These are phyloP conservation scores for Globisporangium canariense DNA, from an alignment of 352 stramenopile genomes.

Conservation along the genomic window DNA sequence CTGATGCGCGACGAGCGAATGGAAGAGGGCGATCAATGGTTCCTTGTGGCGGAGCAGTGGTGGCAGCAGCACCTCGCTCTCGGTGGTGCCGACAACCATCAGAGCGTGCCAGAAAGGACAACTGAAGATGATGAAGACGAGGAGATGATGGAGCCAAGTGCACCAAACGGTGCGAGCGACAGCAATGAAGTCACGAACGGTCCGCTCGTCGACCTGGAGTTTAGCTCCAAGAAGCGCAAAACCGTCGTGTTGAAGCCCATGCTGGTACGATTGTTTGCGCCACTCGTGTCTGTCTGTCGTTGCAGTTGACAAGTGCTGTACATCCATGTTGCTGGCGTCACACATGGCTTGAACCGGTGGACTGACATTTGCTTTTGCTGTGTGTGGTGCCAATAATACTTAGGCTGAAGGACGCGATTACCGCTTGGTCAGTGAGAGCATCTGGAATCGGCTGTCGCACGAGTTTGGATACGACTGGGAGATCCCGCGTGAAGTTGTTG, in stretches of 20 bases:
- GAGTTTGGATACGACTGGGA: slow-evolving; percentile 69
- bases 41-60: slow-evolving; percentile 48
- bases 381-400: not conserved
- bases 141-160: slow-evolving; percentile 17
- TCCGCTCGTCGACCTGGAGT: slow-evolving; percentile 40
- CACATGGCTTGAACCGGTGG: slow-evolving; percentile 1
- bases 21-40: slow-evolving; percentile 56
- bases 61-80: slow-evolving; percentile 41
- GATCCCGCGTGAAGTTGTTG: slow-evolving; percentile 59
- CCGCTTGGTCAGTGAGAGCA: slow-evolving; percentile 58
- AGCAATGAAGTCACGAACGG: slow-evolving; percentile 29
- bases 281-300: not conserved
- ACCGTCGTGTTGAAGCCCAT: slow-evolving; percentile 54
- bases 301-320: not conserved
- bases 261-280: slow-evolving; percentile 30
- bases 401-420: slow-evolving; percentile 67
- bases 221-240: slow-evolving; percentile 38
- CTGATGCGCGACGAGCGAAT: slow-evolving; percentile 35
- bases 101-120: slow-evolving; percentile 8
- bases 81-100: slow-evolving; percentile 13
- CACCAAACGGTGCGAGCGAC: not conserved
- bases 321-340: not conserved
- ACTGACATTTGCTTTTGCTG: not conserved
- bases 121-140: slow-evolving; percentile 19
- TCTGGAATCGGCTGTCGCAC: slow-evolving; percentile 68